A percentile compares a stretch with the other conserved stretches of the same genome.
Conservation (phyloP, 1,139 yeast species). For the Lodderomyces oxycetoniae region DNA sequence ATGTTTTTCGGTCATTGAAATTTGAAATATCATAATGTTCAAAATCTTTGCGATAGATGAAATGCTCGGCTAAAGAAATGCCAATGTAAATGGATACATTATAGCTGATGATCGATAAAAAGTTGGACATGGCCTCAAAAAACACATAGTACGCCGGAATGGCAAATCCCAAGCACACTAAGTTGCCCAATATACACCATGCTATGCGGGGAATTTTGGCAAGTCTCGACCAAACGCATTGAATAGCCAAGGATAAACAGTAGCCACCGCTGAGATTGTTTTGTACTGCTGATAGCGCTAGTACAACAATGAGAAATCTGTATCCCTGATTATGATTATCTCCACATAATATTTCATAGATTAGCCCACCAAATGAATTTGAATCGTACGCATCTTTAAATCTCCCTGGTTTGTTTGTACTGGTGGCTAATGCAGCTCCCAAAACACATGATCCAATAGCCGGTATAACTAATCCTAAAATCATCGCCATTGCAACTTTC, state of each 20-base stretch:
- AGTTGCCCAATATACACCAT: constrained; percentile 29
- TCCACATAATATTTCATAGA: constrained; percentile 25
- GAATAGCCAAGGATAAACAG: constrained; percentile 25
- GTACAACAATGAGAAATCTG: constrained; percentile 26
- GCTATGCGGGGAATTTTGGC: constrained; percentile 27
- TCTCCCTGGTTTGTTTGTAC: constrained; percentile 12
- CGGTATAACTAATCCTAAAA: constrained; percentile 26
- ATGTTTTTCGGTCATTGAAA: constrained; percentile 18
- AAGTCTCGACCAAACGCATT: constrained; percentile 26
- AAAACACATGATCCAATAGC: constrained; percentile 23
- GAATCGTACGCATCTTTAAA: constrained; percentile 18
- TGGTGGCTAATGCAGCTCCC: constrained; percentile 30
- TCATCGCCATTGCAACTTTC: constrained; percentile 25
- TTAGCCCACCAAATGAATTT: constrained; percentile 28
- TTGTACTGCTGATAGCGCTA: constrained; percentile 26
- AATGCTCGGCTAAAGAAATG: constrained; percentile 25
- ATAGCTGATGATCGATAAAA: constrained; percentile 28
- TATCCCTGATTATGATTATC: constrained; percentile 29
- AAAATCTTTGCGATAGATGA: constrained; percentile 23
- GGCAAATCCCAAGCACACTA: constrained; percentile 25
- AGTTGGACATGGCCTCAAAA: constrained; percentile 25
- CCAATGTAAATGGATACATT: constrained; percentile 28
- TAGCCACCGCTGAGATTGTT: constrained; percentile 30
- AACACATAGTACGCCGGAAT: constrained; percentile 32
- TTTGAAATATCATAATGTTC: constrained; percentile 22